phyloP scores from a whole-genome alignment of 352 stramenopile species.

The Globisporangium megalacanthum region DNA sequence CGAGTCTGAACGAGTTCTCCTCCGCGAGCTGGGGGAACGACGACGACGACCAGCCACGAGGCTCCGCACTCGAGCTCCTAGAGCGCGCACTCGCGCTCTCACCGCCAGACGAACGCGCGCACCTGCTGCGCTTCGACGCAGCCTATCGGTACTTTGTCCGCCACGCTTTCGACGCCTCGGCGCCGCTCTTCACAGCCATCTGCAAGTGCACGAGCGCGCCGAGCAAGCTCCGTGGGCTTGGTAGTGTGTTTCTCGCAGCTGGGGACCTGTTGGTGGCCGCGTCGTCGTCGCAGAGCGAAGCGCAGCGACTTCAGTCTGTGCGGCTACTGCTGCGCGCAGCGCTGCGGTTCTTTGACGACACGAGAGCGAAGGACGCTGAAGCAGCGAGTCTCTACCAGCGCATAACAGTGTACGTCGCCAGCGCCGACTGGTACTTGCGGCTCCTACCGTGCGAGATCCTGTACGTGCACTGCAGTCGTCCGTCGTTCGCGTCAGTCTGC shows the following conservation, averaged over 20 bases:
- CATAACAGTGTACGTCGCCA: conserved; percentile 18
- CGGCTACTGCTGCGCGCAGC: conserved; percentile 32
- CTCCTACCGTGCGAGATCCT: conserved; percentile 33
- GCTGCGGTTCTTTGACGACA: conserved; percentile 25
- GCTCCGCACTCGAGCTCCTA: not conserved
- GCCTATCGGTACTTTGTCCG: conserved; percentile 23
- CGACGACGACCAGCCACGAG: not conserved
- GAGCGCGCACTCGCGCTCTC: conserved; percentile 8
- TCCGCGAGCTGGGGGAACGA: not conserved
- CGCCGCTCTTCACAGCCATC: conserved; percentile 27
- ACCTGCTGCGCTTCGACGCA: conserved; percentile 34
- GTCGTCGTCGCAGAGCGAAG: conserved; percentile 1
- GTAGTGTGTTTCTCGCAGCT: conserved; percentile 33
- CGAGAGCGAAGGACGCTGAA: conserved; percentile 20
- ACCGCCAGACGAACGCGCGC: conserved; percentile 15
- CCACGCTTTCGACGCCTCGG: conserved; percentile 22
- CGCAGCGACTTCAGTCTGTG: conserved; percentile 25
- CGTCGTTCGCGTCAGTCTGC: not conserved
- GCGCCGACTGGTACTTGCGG: conserved; percentile 22
- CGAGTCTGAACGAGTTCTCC: conserved; percentile 8
- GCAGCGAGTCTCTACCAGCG: conserved; percentile 23
- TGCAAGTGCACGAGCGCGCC: conserved; percentile 32
- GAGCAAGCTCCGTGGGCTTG: conserved; percentile 30
- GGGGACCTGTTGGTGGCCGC: conserved; percentile 19
- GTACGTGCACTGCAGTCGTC: conserved; percentile 23